Evolutionary conservation across 2,329 filamentous ascomycete species (phyloP), one percentile per base, ranked within the genome.

Genomic region (Hypoxylon sp.): DNA sequence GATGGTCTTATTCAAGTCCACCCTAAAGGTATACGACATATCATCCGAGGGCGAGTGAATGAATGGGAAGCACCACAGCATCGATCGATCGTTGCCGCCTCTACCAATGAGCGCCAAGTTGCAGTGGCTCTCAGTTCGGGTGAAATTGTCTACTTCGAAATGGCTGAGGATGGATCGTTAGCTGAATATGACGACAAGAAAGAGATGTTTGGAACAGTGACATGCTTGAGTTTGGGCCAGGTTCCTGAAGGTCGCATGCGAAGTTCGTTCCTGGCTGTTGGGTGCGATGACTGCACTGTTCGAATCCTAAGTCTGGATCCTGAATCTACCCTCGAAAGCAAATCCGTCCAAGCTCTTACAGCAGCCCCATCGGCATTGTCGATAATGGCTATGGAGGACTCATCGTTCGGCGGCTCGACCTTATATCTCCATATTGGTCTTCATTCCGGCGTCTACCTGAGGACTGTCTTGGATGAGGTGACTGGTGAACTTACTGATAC

Each of bases 101-200:
- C 94, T 1, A 95, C 94, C 15, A 99, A 99, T 73, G 89, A 94
- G 71, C 88, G 92, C 43, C 95, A 99, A 78, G 92, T 99, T 24
- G 93, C 93, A 3, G 90, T 98, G 51, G 95, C 95, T 0, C 83
- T 99, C 24, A 98, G 94, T 75, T 97, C 94, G 7, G 94, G 94
- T 37, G 95, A 99, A 77, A 94, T 99, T 67, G 92, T 97, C 43
- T 99, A 98, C 75, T 99, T 99, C 71, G 96, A 99, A 76, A 94
- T 97, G 88, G 95, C 97, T 73, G 86, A 88, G 0, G 94, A 98
- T 77, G 94, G 94, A 28, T 91, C 91, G 3, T 83, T 98, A 30
- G 93, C 93, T 32, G 94, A 98, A 79, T 97, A 97, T 69, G 91
- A 98, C 68, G 94, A 98, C 73, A 93, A 94, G 76, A 93, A 93